Conservation (phyloP, 208 protist species). For the Trypanosoma mega region DNA sequence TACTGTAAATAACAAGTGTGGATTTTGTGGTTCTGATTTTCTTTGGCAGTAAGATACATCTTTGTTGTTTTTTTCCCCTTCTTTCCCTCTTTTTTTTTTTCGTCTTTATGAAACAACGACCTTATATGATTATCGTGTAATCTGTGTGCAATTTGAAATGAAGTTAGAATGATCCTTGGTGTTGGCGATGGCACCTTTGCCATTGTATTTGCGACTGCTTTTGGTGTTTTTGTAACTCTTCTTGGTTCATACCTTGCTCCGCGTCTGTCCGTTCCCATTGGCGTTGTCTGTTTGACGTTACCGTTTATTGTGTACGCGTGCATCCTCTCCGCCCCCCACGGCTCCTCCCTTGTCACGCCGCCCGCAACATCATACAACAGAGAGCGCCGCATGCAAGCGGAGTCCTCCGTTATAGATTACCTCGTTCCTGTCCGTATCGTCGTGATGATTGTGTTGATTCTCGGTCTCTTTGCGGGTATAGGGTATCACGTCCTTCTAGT, state of each 20-base stretch:
- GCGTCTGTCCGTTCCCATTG: conserved; percentile 42
- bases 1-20: not conserved
- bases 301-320: conserved; percentile 78
- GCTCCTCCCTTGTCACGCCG: not conserved
- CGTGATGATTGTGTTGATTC: conserved; percentile 41
- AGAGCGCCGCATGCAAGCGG: conserved; percentile 39
- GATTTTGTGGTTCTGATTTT: not conserved
- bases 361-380: conserved; percentile 35
- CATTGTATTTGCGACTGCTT: conserved; percentile 48
- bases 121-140: conserved; percentile 5
- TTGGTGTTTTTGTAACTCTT: conserved; percentile 49
- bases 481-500: conserved; percentile 40
- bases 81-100: conserved; percentile 2
- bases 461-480: conserved; percentile 43
- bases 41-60: not conserved
- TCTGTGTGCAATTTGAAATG: too few relatives aligned
- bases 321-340: conserved; percentile 52
- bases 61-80: conserved; percentile 29
- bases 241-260: conserved; percentile 52
- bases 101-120: not conserved
- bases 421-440: conserved; percentile 64
- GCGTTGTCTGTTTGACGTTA: conserved; percentile 42
- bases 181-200: conserved; percentile 78
- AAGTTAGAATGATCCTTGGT: conserved; percentile 52
- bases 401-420: conserved; percentile 57